Evolutionary conservation across 169 alveolate genomes (phyloP), one percentile per base, ranked within the genome.

Genomic region (Eimeria necatrix): DNA sequence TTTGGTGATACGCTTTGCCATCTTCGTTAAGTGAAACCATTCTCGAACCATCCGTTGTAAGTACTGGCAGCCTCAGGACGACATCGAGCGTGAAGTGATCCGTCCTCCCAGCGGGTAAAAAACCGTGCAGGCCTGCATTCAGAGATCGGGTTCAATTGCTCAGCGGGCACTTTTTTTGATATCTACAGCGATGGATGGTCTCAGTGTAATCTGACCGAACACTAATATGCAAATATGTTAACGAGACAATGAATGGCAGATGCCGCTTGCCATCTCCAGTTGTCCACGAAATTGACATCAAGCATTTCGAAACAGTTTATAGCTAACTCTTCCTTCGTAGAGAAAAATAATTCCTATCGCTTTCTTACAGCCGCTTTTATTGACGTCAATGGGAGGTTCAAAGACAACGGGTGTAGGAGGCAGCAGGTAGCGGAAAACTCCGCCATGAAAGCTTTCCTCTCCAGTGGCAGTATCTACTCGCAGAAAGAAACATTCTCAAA

Each of bases 21-120:
- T 22, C 26, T n/a, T 53, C 9, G 24, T 56, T 64, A 9, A 84
- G 60, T 8, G 78, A 26, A 32, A 84, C 78, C 78, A 84, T 53
- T 56, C 91, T 20, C 48, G 70, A 84, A 14, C 91, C 91, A 20
- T 53, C 56, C 32, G 61, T 84, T 51, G 41, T 84, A 8, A 84
- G 91, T 10, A 59, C 53, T 12, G 91, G 91, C 91, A 84, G 91
- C 16, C 91, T 53, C n/a, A 84, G 91, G 61, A 84, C 78, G 41
- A 59, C 91, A 16, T 84, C 91, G 60, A 84, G 61, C 6, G 91
- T 84, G 76, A 84, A 84, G 64, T 84, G 91, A 41, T 84, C 91
- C 20, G 52, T 84, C 78, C 76, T 52, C 32, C 91, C 91, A 7
- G 49, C 76, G 14, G 91, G 91, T 18, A 84, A 53, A 59, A 7